Base-by-base conservation (phyloP, 805 yeast species). In the Nakazawaea ambrosiae region DNA sequence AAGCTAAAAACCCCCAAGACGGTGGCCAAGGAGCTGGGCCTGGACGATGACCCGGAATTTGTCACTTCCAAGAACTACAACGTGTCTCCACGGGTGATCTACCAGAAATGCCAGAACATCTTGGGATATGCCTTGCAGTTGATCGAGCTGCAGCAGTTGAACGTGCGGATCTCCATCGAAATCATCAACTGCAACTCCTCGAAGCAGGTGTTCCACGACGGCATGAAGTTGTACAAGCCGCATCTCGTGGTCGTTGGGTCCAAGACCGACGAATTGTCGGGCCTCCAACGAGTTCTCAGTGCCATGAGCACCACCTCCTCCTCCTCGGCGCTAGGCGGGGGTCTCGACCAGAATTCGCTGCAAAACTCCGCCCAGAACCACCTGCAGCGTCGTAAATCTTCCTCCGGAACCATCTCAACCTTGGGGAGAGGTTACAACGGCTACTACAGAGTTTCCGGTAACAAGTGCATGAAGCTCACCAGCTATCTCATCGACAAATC, bases 191-290 rank as follows among this genome's bases (percentile, higher is more conserved):
- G 73, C 4, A 52, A 60, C 28, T 43, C 52, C 31, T 65, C 78
- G 7, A 68, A 64, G 37, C 61, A 63, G 11, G 72, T 73, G 23
- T 56, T 79, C 30, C 63, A 65, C 43, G 81, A 79, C 45, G 66
- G 73, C 55, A 61, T 75, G 47, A 61, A 67, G 37, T 56, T 80
- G 20, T 78, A 81, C 52, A 70, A 68, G 45, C 88, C 89, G 10
- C 66, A 68, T 36, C 47, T 75, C 36, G 68, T 78, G 12, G 56
- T 73, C 10, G 66, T 75, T 4, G 64, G 63, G 9, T 50, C 58
- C 9, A 48, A 51, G 48, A 41, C 52, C 54, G 26, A 51, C 52
- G 27, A 52, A 59, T n/a, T 22, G 23, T 46, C 50, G 24, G 15
- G 15, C 4, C 10, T 34, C 20, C 27, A 15, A 22, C 18, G 31